Evolutionary conservation across 176 grass and related monocot genomes (phyloP).

Genomic region (Zea luxurians): DNA sequence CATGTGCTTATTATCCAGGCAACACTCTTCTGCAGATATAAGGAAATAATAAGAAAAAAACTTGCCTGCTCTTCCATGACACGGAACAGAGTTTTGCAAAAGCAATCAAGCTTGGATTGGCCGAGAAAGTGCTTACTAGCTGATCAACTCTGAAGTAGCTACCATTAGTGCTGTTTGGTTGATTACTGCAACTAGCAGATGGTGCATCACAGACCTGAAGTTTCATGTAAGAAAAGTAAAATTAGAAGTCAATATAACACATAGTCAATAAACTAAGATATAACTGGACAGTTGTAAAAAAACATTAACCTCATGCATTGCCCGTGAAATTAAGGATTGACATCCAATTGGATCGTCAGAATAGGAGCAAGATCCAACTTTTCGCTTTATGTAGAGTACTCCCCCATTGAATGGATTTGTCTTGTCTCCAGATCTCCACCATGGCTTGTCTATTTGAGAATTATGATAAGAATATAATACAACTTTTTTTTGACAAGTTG

Average conservation of each 20-base stretch:
- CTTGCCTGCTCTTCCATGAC: constrained; percentile 75
- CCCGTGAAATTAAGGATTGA: constrained; percentile 90
- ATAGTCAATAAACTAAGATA: constrained; percentile 1
- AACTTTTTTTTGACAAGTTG: constrained; percentile 28
- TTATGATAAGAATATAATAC: constrained; percentile 26
- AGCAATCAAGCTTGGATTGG: constrained; percentile 92
- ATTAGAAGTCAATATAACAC: constrained; percentile 12
- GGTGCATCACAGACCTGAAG: constrained; percentile 69
- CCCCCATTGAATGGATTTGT: constrained; percentile 85
- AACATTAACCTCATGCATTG: constrained; percentile 88
- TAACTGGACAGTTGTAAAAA: constrained; percentile 15
- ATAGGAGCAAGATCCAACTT: constrained; percentile 98
- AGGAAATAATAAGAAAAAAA: neutral
- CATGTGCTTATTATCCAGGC: constrained; percentile 1
- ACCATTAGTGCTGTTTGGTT: constrained; percentile 33
- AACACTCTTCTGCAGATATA: constrained; percentile 14
- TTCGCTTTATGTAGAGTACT: constrained; percentile 89
- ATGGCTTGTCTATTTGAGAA: constrained; percentile 66
- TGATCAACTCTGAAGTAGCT: constrained; percentile 75
- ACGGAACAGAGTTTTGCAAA: constrained; percentile 85
- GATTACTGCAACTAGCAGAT: constrained; percentile 33
- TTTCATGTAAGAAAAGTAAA: constrained; percentile 25
- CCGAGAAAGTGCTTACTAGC: constrained; percentile 88
- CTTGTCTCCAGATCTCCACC: constrained; percentile 89
- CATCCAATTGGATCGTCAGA: constrained; percentile 92